Evolutionary conservation across 768 basidiomycete genomes (phyloP).

Genomic region (Suillus clintonianus): DNA sequence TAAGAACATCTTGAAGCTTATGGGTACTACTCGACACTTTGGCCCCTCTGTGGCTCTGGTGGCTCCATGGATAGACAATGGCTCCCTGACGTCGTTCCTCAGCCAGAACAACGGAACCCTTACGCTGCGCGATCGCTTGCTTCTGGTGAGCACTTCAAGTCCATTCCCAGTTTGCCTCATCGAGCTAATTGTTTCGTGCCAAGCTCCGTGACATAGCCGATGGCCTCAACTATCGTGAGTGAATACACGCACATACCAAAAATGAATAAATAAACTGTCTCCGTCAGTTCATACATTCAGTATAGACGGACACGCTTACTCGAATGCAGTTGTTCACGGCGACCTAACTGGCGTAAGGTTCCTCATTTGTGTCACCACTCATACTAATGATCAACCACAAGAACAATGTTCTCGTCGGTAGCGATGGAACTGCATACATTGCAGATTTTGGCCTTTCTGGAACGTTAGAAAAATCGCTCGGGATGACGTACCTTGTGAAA

Average conservation of each 20-base stretch:
- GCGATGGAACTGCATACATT: conserved; percentile 37
- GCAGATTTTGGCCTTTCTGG: conserved; percentile 47
- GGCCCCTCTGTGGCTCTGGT: conserved; percentile 21
- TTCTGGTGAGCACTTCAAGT: conserved; percentile 12
- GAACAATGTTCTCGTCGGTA: conserved; percentile 34
- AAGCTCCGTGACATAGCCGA: background rate
- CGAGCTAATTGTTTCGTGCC: background rate
- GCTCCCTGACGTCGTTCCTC: conserved; percentile 13
- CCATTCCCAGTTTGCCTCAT: background rate
- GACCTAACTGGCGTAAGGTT: conserved; percentile 10
- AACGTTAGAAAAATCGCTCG: conserved; percentile 35
- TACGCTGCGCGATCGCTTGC: conserved; percentile 7
- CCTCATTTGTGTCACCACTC: background rate
- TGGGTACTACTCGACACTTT: conserved; percentile 15
- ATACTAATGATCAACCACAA: background rate
- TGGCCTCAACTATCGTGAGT: conserved; percentile 3
- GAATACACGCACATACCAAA: no score
- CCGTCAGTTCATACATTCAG: background rate
- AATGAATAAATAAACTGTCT: background rate
- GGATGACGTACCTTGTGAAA: conserved; percentile 10
- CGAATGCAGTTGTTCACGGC: background rate
- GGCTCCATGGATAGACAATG: conserved; percentile 18
- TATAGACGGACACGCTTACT: background rate
- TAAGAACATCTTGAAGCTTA: conserved; percentile 19
- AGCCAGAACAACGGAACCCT: conserved; percentile 7